Evolutionary conservation across 352 stramenopile genomes (phyloP).

Genomic region (Pythium guiyangense): DNA sequence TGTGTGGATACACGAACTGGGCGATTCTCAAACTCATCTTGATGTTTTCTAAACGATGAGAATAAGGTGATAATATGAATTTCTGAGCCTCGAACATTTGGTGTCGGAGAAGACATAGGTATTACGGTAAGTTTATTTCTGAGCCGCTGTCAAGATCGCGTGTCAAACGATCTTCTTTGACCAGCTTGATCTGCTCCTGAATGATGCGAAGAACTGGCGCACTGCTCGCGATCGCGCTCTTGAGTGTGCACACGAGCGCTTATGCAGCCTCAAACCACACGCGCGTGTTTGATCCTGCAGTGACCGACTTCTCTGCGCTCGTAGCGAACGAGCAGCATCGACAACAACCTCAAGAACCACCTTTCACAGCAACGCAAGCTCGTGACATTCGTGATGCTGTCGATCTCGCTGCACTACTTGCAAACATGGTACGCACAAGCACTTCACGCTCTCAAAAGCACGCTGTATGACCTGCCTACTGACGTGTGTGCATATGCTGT

Average conservation of each 20-base stretch:
- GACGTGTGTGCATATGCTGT: background rate
- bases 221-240: background rate
- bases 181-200: too few species aligned
- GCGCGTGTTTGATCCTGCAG: slow-evolving; percentile 11
- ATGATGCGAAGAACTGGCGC: too few species aligned
- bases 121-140: too few species aligned
- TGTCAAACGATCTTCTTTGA: too few species aligned
- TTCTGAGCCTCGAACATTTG: too few species aligned
- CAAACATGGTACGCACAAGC: slow-evolving; percentile 8
- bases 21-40: too few species aligned
- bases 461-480: background rate
- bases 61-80: too few species aligned
- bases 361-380: background rate
- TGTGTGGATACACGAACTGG: too few species aligned
- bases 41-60: too few species aligned
- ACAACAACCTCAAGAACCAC: background rate
- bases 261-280: background rate
- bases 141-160: too few species aligned
- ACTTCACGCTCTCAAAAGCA: background rate
- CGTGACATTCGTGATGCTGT: background rate
- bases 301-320: slow-evolving; percentile 4
- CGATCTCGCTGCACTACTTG: slow-evolving; percentile 8
- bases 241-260: background rate
- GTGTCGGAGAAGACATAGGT: too few species aligned
- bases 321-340: background rate